Conservation (phyloP, 371 early-diverging fungal species). For the Syncephalastrum racemosum region DNA sequence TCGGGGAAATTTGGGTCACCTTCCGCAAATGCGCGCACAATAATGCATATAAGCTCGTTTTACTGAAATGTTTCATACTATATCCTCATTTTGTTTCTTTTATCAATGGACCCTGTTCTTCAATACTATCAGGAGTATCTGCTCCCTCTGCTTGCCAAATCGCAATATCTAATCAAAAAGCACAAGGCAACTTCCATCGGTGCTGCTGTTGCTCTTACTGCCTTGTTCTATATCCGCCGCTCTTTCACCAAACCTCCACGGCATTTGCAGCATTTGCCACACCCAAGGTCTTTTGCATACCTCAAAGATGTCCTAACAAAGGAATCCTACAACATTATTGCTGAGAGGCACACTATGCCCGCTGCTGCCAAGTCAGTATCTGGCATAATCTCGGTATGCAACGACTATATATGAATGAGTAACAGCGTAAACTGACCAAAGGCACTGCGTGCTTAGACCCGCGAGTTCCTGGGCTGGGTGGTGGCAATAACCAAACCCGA, state of each 20-base stretch:
- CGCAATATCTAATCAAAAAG: no score
- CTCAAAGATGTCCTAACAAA: neutral
- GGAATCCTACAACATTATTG: constrained; percentile 6
- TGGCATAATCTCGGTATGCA: constrained; percentile 15
- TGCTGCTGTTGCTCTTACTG: no score
- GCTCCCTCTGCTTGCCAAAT: no score
- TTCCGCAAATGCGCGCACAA: no score
- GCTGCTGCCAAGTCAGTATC: neutral
- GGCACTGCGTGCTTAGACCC: neutral
- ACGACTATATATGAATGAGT: neutral
- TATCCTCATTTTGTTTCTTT: no score
- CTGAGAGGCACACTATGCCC: constrained; percentile 5
- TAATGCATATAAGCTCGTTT: no score
- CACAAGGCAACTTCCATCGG: no score
- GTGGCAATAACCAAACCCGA: constrained; percentile 22
- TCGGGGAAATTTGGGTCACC: no score
- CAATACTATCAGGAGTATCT: no score
- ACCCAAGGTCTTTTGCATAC: constrained; percentile 4
- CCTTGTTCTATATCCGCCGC: neutral
- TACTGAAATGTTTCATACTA: no score
- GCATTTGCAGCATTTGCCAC: constrained; percentile 14
- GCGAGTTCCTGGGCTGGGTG: constrained; percentile 19
- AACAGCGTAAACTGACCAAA: neutral
- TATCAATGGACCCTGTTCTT: no score
- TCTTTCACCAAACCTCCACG: constrained; percentile 7